Conservation (phyloP, 2,329 filamentous ascomycete species). For the Monosporascus sp. region DNA sequence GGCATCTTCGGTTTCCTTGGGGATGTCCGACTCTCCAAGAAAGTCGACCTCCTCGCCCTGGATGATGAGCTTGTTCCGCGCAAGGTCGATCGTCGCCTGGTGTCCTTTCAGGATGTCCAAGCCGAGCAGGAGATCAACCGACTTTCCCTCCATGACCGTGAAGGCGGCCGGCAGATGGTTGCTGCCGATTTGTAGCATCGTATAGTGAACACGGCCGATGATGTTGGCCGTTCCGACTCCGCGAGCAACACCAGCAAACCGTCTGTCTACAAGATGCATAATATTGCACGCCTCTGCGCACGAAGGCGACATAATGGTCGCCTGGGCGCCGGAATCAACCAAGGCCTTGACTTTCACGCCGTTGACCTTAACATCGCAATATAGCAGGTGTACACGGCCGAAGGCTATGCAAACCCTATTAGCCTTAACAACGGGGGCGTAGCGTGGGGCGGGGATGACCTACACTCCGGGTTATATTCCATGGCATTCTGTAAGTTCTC, state of each 20-base stretch:
- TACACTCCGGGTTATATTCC: conserved; percentile 96
- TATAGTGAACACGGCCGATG: conserved; percentile 89
- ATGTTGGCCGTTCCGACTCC: conserved; percentile 94
- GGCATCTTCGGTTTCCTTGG: conserved; percentile 71
- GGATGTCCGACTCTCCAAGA: conserved; percentile 87
- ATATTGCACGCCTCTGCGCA: conserved; percentile 92
- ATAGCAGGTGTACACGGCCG: conserved; percentile 90
- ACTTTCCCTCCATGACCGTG: conserved; percentile 98
- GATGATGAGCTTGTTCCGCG: conserved; percentile 79
- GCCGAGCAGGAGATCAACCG: conserved; percentile 87
- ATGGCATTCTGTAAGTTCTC: conserved; percentile 95
- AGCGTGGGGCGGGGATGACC: conserved; percentile 21
- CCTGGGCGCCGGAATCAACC: conserved; percentile 94
- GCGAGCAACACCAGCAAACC: conserved; percentile 85
- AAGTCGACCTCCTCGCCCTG: conserved; percentile 86
- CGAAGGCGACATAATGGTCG: conserved; percentile 95
- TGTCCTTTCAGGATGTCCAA: conserved; percentile 97
- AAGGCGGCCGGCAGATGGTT: conserved; percentile 90
- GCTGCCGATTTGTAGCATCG: conserved; percentile 87
- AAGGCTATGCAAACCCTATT: conserved; percentile 60
- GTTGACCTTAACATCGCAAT: conserved; percentile 94
- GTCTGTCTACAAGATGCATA: conserved; percentile 89
- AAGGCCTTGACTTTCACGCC: conserved; percentile 88
- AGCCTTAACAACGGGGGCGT: conserved; percentile 8
- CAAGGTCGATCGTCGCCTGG: conserved; percentile 86